phyloP scores from a whole-genome alignment of 306 rosid species.

The Alnus rubra region DNA sequence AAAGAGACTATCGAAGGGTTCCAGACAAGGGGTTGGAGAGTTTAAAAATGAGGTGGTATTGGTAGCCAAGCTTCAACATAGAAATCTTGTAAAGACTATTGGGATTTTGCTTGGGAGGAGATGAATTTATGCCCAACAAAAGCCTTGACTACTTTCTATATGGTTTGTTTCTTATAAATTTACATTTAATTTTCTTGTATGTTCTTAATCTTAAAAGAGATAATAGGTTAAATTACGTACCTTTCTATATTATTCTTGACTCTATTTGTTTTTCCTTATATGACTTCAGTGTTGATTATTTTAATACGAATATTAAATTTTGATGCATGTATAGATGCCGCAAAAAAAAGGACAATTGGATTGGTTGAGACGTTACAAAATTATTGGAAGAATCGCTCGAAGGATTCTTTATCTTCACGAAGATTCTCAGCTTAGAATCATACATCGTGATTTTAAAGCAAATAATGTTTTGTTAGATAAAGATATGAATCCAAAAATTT shows the following conservation, averaged over 20 bases:
- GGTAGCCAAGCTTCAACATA: constrained; percentile 38
- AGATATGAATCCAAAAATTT: constrained; percentile 39
- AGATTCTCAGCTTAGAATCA: constrained; percentile 46
- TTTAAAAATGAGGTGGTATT: constrained; percentile 35
- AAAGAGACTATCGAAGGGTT: constrained; percentile 30
- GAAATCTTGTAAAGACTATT: constrained; percentile 29
- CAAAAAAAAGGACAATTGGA: no score
- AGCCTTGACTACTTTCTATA: constrained; percentile 31
- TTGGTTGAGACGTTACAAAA: no score
- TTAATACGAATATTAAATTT: no score
- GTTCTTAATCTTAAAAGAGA: not conserved
- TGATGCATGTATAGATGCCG: no score
- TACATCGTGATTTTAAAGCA: constrained; percentile 48
- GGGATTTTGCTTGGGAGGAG: constrained; percentile 36
- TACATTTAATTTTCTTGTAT: not conserved
- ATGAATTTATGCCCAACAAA: constrained; percentile 32
- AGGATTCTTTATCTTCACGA: constrained; percentile 51
- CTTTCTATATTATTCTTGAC: no score
- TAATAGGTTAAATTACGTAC: no score
- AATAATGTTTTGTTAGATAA: constrained; percentile 41
- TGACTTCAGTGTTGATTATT: no score
- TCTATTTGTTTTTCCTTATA: no score
- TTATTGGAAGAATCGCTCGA: constrained; percentile 41
- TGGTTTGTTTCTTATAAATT: not conserved
- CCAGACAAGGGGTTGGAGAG: constrained; percentile 27